A percentile compares a stretch with the other conserved stretches of the same genome.
phyloP scores from a whole-genome alignment of 2,329 filamentous ascomycete genomes.

The Exserohilum turcica region DNA sequence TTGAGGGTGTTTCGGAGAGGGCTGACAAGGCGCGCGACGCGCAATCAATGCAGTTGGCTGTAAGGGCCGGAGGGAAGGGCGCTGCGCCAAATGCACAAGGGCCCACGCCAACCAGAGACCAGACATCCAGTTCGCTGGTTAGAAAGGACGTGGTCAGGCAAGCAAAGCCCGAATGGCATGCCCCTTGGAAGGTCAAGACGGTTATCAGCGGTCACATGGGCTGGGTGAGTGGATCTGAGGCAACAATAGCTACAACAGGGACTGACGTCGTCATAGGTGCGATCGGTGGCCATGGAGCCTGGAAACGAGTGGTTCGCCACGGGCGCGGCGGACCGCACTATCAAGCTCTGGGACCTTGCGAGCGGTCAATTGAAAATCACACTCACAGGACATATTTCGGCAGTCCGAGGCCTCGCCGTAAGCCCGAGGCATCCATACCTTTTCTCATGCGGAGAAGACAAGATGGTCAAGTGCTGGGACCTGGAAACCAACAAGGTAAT shows the following conservation, averaged over 20 bases:
- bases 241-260: background rate
- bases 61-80: constrained; percentile 55
- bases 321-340: constrained; percentile 83
- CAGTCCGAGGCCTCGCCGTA: constrained; percentile 73
- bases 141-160: constrained; percentile 68
- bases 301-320: constrained; percentile 98
- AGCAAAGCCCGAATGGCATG: constrained; percentile 89
- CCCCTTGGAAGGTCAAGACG: constrained; percentile 96
- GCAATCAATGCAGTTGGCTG: constrained; percentile 63
- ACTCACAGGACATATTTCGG: constrained; percentile 39
- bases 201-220: constrained; percentile 93
- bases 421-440: constrained; percentile 94
- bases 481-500: constrained; percentile 96
- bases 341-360: constrained; percentile 98
- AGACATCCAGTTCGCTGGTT: constrained; percentile 63
- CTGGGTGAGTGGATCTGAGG: constrained; percentile 68
- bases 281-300: constrained; percentile 76
- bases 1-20: constrained; percentile 64
- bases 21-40: constrained; percentile 50
- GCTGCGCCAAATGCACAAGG: constrained; percentile 61
- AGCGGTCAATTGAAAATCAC: constrained; percentile 61
- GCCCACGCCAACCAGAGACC: constrained; percentile 57
- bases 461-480: constrained; percentile 99
- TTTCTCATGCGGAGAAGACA: constrained; percentile 97
- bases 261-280: constrained; percentile 69